These are phyloP conservation scores for Kwoniella dendrophila DNA, from an alignment of 768 basidiomycete genomes.

Conservation along the genomic window DNA sequence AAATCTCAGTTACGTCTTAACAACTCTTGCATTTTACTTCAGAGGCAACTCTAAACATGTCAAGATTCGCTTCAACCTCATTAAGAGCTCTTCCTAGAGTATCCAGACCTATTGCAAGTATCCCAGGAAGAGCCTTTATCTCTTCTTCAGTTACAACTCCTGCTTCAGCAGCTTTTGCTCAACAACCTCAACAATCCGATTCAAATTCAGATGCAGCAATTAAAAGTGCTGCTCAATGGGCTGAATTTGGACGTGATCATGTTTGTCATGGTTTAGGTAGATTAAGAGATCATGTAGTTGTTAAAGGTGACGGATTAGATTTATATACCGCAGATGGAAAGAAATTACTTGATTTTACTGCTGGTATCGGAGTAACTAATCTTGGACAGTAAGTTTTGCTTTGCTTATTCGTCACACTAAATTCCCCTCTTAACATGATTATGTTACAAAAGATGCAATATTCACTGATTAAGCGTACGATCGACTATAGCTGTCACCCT, in stretches of 20 bases:
- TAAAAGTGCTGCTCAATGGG: slow-evolving; percentile 51
- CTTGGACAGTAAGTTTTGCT: slow-evolving; percentile 66
- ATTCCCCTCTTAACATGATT: neutral
- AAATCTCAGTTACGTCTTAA: too few species aligned
- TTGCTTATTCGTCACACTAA: neutral
- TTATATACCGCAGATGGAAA: slow-evolving; percentile 72
- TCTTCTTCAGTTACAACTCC: slow-evolving; percentile 7
- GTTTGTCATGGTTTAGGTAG: slow-evolving; percentile 55
- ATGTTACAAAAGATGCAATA: neutral
- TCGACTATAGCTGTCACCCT: slow-evolving; percentile 45
- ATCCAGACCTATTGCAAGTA: neutral
- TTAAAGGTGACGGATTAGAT: slow-evolving; percentile 65
- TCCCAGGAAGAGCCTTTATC: slow-evolving; percentile 5
- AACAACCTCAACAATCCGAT: slow-evolving; percentile 7
- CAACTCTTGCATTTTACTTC: too few species aligned
- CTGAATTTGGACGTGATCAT: slow-evolving; percentile 55
- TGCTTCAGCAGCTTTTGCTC: slow-evolving; percentile 16
- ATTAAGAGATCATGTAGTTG: slow-evolving; percentile 52
- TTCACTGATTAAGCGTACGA: neutral
- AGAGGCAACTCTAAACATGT: too few species aligned
- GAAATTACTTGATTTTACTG: slow-evolving; percentile 78
- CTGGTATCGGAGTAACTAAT: slow-evolving; percentile 77
- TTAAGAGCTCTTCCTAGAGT: neutral
- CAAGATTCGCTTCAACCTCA: neutral
- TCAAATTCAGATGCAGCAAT: slow-evolving; percentile 32